Percentiles rank a stretch among this genome's conserved stretches.
Conservation (phyloP, 129 eudicot genomes). For the Solidago caesia region DNA sequence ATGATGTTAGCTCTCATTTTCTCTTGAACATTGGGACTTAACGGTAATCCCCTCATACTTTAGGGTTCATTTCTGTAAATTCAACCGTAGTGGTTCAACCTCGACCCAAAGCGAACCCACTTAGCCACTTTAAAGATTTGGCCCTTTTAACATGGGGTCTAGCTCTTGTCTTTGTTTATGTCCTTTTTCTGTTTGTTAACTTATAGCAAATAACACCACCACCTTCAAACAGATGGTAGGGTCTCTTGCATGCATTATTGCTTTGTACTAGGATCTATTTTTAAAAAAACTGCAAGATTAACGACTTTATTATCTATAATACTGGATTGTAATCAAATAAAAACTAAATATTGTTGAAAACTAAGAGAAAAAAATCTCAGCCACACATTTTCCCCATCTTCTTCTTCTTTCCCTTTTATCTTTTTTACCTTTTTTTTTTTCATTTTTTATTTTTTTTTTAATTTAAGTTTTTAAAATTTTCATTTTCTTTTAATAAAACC, state of each 20-base stretch:
- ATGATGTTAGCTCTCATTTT: background rate
- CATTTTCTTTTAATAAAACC: too few relatives aligned
- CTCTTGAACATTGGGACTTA: background rate
- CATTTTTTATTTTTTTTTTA: too few relatives aligned
- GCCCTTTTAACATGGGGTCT: conserved; percentile 30
- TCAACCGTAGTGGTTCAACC: conserved; percentile 23
- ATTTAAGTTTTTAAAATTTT: too few relatives aligned
- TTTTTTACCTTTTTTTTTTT: too few relatives aligned
- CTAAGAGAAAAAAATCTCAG: too few relatives aligned
- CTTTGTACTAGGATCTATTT: conserved; percentile 3
- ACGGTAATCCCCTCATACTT: background rate
- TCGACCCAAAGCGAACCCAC: conserved; percentile 29
- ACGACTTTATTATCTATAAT: too few relatives aligned
- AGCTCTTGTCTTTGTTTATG: conserved; percentile 31
- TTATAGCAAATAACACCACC: conserved; percentile 25
- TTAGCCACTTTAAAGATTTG: conserved; percentile 31
- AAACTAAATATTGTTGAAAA: too few relatives aligned
- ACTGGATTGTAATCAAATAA: too few relatives aligned
- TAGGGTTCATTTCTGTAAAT: conserved; percentile 9
- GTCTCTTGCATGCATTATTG: conserved; percentile 32
- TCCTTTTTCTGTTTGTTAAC: conserved; percentile 29
- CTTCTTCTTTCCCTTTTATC: too few relatives aligned
- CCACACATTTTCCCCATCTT: too few relatives aligned
- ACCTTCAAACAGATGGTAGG: conserved; percentile 32
- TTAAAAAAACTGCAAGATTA: background rate